phyloP scores from a whole-genome alignment of 352 stramenopile genomes.

The Pythium vanterpoolii region DNA sequence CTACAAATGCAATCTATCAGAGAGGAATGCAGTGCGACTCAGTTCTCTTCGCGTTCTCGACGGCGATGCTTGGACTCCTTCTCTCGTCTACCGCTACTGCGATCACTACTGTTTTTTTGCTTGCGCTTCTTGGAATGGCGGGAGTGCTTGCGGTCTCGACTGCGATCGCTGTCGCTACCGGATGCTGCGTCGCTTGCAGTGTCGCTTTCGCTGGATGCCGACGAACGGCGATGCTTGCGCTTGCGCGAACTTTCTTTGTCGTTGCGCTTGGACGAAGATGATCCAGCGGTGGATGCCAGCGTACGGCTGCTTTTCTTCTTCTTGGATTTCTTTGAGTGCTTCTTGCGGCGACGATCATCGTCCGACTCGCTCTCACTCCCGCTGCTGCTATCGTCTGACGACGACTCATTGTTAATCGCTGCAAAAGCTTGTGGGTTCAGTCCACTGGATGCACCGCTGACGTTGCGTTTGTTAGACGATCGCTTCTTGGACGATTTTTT shows the following conservation, averaged over 20 bases:
- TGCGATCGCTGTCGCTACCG: constrained; percentile 18
- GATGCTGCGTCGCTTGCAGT: constrained; percentile 19
- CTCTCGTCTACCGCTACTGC: constrained; percentile 9
- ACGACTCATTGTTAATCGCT: constrained; percentile 45
- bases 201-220: constrained; percentile 15
- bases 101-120: constrained; percentile 16
- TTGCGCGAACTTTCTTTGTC: constrained; percentile 22
- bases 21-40: neutral
- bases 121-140: constrained; percentile 23
- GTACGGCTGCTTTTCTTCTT: constrained; percentile 38
- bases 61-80: constrained; percentile 58
- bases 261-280: constrained; percentile 19
- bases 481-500: constrained; percentile 46
- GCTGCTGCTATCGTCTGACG: constrained; percentile 21
- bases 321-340: constrained; percentile 36
- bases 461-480: constrained; percentile 25
- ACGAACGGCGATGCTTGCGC: constrained; percentile 17
- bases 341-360: constrained; percentile 17
- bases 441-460: constrained; percentile 34
- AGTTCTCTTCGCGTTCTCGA: neutral
- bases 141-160: constrained; percentile 16
- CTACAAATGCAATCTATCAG: constrained; percentile 1
- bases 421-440: constrained; percentile 72
- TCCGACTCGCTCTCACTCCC: constrained; percentile 31
- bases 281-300: constrained; percentile 1